phyloP scores from a whole-genome alignment of 148 eudicot genomes.

The Arctostaphylos glauca region DNA sequence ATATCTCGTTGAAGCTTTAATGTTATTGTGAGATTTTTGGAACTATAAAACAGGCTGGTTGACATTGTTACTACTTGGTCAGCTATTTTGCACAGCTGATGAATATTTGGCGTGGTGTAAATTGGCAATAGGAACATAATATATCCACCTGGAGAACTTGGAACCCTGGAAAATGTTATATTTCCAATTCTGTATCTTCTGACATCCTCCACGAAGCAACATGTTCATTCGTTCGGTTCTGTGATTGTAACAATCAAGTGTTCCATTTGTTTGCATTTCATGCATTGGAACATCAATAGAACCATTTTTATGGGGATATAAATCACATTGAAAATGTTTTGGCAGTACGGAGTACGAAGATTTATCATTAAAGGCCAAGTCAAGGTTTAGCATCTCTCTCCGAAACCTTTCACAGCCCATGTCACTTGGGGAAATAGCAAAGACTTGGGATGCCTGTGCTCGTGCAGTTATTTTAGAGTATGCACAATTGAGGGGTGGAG shows the following conservation, averaged over 20 bases:
- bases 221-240: neutral
- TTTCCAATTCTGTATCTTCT: neutral
- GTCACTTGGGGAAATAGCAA: slow-evolving; percentile 78
- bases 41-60: neutral
- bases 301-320: neutral
- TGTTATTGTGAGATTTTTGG: neutral
- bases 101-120: neutral
- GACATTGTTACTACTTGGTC: neutral
- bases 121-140: neutral
- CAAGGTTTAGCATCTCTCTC: slow-evolving; percentile 78
- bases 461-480: slow-evolving; percentile 76
- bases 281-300: neutral
- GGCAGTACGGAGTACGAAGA: slow-evolving; percentile 79
- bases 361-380: slow-evolving; percentile 74
- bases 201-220: neutral
- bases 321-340: neutral
- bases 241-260: neutral
- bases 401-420: slow-evolving; percentile 81
- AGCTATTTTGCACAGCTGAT: neutral
- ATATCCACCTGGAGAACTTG: neutral
- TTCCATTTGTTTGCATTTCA: neutral
- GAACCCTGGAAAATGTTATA: neutral
- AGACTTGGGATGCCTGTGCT: slow-evolving; percentile 86
- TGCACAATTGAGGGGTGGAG: slow-evolving; percentile 82
- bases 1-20: neutral